A percentile compares a stretch with the other conserved stretches of the same genome.
These are phyloP conservation scores for Gnomoniopsis smithogilvyi DNA, from an alignment of 2,329 filamentous ascomycete genomes.

Conservation along the genomic window DNA sequence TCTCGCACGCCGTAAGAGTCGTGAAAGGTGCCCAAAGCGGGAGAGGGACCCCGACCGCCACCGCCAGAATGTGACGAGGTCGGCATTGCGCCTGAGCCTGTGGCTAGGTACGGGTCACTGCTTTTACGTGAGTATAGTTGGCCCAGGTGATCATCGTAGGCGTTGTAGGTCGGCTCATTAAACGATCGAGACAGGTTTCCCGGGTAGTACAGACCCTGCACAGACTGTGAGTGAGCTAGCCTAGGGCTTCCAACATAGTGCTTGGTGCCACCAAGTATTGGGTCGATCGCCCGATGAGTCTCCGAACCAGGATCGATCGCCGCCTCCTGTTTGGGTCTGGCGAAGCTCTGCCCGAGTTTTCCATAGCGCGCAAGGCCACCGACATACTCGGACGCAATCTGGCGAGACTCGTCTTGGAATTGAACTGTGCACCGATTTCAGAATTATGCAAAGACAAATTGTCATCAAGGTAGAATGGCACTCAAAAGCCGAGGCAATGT, in stretches of 20 bases:
- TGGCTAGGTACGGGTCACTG: conserved; percentile 8
- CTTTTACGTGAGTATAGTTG: conserved; percentile 10
- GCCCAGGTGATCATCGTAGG: conserved; percentile 13
- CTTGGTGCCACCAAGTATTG: background rate
- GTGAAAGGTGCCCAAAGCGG: conserved; percentile 13
- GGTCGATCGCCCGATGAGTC: background rate
- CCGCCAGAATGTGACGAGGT: conserved; percentile 22
- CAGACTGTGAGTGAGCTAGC: background rate
- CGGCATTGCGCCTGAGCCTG: conserved; percentile 19
- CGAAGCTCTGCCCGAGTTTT: conserved; percentile 41
- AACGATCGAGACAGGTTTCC: background rate
- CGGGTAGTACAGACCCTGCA: conserved; percentile 10
- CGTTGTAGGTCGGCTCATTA: conserved; percentile 8
- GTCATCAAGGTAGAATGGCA: background rate
- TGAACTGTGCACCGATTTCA: conserved; percentile 46
- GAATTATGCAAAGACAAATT: background rate
- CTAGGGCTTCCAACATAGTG: conserved; percentile 1
- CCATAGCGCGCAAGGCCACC: conserved; percentile 75
- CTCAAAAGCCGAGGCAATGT: background rate
- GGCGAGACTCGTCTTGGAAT: conserved; percentile 85
- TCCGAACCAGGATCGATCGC: conserved; percentile 24
- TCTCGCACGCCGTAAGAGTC: conserved; percentile 23
- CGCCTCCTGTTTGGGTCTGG: conserved; percentile 26
- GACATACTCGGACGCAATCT: conserved; percentile 86
- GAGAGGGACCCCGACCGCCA: conserved; percentile 16